Evolutionary conservation across 2,329 filamentous ascomycete genomes (phyloP), one percentile per base, ranked within the genome.

Genomic region (Incumbomyces delicatus): DNA sequence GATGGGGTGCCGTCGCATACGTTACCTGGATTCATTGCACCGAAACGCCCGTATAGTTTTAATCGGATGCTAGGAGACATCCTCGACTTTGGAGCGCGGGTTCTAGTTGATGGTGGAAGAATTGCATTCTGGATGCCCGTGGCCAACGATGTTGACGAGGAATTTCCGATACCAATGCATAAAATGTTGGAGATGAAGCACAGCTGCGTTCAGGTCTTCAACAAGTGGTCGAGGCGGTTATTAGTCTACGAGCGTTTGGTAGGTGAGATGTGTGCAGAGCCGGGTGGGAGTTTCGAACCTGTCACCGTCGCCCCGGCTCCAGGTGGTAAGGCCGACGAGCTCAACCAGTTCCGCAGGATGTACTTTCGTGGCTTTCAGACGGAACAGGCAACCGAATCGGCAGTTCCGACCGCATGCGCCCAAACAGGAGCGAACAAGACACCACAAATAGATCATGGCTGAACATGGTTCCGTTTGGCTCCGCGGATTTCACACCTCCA

Each of bases 41-140:
- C 92, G 0, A 96, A 94, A 64, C 83, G 81, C 58, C 87, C 89
- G 0, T 98, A 98, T 64, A 87, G 87, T 56, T 96, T 98, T 63
- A 73, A 85, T 33, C 83, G 86, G 5, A 88, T 98, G 79, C 75
- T 95, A 16, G 81, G 88, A 58, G 88, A 96, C 62, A 87, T 98
- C 44, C 75, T 96, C 5, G 75, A 81, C 16, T 96, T 98, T 60
- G 81, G 87, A 4, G 76, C 81, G 1, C 71, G 77, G 11, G 86
- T 82, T 1, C 72, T 98, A 1, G 85, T 95, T 6, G 81, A 87
- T 44, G 68, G 79, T 52, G 92, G 87, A 0, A 75, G 92, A 22
- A 64, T 98, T 8, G 86, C 85, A 6, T 94, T 98, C 71, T 98
- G 92, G 92, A 94, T 96, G 86, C 92, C 92, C 0, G 94, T 88